phyloP scores from a whole-genome alignment of 768 basidiomycete species.

The Kwoniella mangroviensis region DNA sequence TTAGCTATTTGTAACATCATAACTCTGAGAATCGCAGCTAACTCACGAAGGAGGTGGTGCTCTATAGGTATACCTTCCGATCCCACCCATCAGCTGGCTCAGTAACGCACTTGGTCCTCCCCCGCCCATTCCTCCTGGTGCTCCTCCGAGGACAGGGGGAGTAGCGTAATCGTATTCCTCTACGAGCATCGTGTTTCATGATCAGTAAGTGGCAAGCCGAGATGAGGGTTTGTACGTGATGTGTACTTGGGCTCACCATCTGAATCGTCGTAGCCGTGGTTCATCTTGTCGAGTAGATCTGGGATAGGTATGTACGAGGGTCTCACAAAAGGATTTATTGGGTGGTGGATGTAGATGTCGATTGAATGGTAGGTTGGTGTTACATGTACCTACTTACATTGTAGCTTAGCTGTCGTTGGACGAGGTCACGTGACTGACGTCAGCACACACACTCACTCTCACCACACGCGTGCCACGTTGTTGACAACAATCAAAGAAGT shows the following conservation, averaged over 20 bases:
- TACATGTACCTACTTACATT: background rate
- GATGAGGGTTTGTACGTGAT: background rate
- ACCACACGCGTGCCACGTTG: background rate
- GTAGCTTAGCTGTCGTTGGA: constrained; percentile 1
- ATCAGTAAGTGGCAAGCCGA: background rate
- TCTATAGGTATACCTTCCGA: constrained; percentile 29
- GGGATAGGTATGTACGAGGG: background rate
- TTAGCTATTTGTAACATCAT: too few species aligned
- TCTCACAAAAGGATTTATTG: background rate
- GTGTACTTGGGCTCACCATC: constrained; percentile 38
- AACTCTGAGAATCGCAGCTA: too few species aligned
- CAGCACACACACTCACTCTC: background rate
- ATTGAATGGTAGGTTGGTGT: background rate
- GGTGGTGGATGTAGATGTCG: background rate
- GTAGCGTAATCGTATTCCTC: constrained; percentile 34
- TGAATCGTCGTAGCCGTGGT: constrained; percentile 56
- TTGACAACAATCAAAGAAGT: background rate
- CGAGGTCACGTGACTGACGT: constrained; percentile 20
- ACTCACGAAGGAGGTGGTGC: constrained; percentile 28
- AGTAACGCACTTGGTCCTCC: constrained; percentile 45
- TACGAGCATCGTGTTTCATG: background rate
- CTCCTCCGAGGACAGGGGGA: constrained; percentile 14
- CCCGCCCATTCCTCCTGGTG: background rate
- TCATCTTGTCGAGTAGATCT: constrained; percentile 33
- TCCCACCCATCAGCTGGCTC: constrained; percentile 48